Evolutionary conservation across 1,139 yeast genomes (phyloP), one percentile per base, ranked within the genome.

Genomic region (Suhomyces wounanorum): DNA sequence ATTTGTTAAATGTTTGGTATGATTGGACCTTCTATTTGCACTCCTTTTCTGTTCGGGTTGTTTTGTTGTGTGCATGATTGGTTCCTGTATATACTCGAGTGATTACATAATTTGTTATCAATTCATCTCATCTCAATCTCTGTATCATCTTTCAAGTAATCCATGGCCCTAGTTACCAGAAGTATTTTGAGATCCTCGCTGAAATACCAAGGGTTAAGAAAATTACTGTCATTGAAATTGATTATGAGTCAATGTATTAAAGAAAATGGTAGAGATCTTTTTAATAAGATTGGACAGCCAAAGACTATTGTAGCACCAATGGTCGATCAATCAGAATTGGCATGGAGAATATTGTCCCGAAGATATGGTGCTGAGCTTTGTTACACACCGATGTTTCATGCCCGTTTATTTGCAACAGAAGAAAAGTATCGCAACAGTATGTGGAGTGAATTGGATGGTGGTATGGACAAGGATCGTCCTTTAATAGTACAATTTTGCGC

Each of bases 301-400:
- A 82, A 78, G 49, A 89, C 89, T 55, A 85, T 95, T 16, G 96
- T 95, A 25, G 99, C 98, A 1, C 99, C 99, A 1, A 94, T 95
- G 98, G 99, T 95, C 11, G 99, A 95, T 67, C 98, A 91, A 59
- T 85, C 94, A 2, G 99, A 95, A 63, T 77, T 94, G 30, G 99
- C 97, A 1, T 95, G 99, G 98, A 79, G 99, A 59, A 80, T 90
- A 16, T 71, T 95, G 17, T 89, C 96, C 2, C 78, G 98, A 53
- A 77, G 81, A 56, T 87, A 92, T 63, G 99, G 99, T 1, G 99
- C 99, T 0, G 89, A 92, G 5, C 73, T 95, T 40, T 90, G 97
- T 62, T 95, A 92, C 62, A 89, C 99, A 0, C 99, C 99, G 2
- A 95, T 95, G 99, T 82, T 87, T 59, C 98, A 95, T 68, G 96